Evolutionary conservation across 768 basidiomycete genomes (phyloP).

Genomic region (Russula emetica): DNA sequence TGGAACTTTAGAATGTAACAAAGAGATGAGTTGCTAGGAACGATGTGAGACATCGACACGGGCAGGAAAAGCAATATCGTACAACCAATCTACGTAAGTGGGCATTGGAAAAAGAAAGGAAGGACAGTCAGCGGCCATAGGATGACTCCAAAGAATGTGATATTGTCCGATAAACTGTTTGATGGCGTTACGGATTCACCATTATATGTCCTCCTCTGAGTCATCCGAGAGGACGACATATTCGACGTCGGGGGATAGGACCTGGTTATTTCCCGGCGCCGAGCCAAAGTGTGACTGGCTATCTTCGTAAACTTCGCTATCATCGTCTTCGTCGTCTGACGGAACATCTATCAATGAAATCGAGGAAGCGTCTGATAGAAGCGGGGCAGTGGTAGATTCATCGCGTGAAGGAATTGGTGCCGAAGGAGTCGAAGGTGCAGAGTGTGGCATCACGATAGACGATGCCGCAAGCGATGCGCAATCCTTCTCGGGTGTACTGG

Average conservation of each 20-base stretch:
- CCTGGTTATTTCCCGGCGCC: slow-evolving; percentile 26
- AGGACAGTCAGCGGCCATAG: background rate
- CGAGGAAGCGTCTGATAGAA: slow-evolving; percentile 39
- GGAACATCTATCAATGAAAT: slow-evolving; percentile 59
- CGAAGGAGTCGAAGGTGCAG: slow-evolving; percentile 18
- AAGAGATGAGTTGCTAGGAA: background rate
- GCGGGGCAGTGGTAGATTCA: slow-evolving; percentile 31
- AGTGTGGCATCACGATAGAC: slow-evolving; percentile 65
- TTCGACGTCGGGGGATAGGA: slow-evolving; percentile 41
- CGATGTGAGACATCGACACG: background rate
- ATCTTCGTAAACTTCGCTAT: slow-evolving; percentile 56
- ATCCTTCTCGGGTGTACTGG: slow-evolving; percentile 32
- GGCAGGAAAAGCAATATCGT: slow-evolving; percentile 7
- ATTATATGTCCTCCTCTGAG: slow-evolving; percentile 45
- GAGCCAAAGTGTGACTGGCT: slow-evolving; percentile 42
- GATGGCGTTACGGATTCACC: background rate
- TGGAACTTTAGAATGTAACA: background rate
- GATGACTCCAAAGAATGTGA: background rate
- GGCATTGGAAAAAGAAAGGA: background rate
- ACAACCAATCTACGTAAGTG: background rate
- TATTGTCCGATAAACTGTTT: background rate
- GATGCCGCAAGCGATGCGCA: slow-evolving; percentile 60
- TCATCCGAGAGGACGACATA: slow-evolving; percentile 74
- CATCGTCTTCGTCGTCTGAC: slow-evolving; percentile 47
- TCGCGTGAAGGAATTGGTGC: slow-evolving; percentile 21